Conservation (phyloP, 2,329 filamentous ascomycete species). For the Exophiala sideris region DNA sequence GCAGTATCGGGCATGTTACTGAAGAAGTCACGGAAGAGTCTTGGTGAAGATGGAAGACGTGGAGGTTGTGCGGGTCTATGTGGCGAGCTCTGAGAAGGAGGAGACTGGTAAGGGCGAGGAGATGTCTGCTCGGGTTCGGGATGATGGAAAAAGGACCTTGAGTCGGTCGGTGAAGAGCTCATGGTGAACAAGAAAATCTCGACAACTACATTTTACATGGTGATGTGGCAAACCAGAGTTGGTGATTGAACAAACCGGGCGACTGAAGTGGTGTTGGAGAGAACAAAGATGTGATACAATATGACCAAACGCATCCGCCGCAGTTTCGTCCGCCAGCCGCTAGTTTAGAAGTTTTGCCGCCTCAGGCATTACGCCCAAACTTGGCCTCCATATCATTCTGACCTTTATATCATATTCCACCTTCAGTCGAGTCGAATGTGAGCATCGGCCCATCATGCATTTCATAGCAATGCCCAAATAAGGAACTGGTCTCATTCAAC, state of each 20-base stretch:
- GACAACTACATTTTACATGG: not conserved
- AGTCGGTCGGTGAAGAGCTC: constrained; percentile 4
- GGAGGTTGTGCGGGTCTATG: constrained; percentile 14
- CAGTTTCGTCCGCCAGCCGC: too few species aligned
- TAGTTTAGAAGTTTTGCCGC: too few species aligned
- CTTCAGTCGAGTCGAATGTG: too few species aligned
- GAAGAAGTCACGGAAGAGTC: constrained; percentile 26
- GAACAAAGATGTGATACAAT: not conserved
- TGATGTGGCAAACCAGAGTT: not conserved
- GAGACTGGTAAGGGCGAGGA: not conserved
- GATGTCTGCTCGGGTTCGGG: not conserved
- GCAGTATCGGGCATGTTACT: constrained; percentile 12
- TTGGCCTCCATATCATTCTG: too few species aligned
- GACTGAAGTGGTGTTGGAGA: not conserved
- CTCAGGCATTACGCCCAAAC: too few species aligned
- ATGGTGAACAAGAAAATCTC: not conserved
- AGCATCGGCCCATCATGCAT: too few species aligned
- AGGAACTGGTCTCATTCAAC: too few species aligned
- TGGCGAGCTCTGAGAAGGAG: not conserved
- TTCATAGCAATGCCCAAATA: too few species aligned
- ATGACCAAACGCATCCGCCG: too few species aligned
- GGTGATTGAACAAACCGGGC: not conserved
- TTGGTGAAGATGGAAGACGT: constrained; percentile 20
- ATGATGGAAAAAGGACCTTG: not conserved
- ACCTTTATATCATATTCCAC: too few species aligned